Percentiles rank a stretch among this genome's conserved stretches.
Evolutionary conservation across 177 flowering plant genomes (phyloP).

Genomic region (Vitis hybrid): DNA sequence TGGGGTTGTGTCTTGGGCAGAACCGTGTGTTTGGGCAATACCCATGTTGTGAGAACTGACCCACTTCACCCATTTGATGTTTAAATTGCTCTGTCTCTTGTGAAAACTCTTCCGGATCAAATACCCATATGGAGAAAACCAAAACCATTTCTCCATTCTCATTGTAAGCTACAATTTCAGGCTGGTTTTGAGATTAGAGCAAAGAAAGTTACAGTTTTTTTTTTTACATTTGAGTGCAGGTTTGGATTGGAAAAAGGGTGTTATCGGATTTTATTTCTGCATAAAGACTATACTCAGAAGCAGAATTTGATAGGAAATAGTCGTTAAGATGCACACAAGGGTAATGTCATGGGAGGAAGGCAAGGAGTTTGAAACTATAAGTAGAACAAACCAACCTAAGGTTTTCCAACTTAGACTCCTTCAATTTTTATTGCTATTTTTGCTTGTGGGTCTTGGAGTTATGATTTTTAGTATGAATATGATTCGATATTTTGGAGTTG

Average conservation of each 20-base stretch:
- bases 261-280: too few relatives aligned
- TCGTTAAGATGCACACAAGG: conserved; percentile 33
- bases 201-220: background rate
- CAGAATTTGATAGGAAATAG: background rate
- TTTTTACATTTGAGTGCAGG: background rate
- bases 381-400: conserved; percentile 33
- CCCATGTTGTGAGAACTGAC: background rate
- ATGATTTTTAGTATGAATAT: conserved; percentile 46
- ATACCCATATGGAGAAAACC: background rate
- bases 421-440: conserved; percentile 43
- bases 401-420: conserved; percentile 46
- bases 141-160: conserved; percentile 1
- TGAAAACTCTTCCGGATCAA: background rate
- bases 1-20: background rate
- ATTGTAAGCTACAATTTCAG: background rate
- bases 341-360: conserved; percentile 49
- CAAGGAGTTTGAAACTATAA: conserved; percentile 30
- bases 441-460: conserved; percentile 53
- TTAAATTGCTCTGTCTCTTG: background rate
- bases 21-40: background rate
- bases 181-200: background rate
- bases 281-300: too few relatives aligned
- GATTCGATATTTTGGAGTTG: conserved; percentile 36
- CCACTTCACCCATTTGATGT: background rate
- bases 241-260: too few relatives aligned